phyloP scores from a whole-genome alignment of 1,284 basidiomycete genomes.

The Tilletia indica region DNA sequence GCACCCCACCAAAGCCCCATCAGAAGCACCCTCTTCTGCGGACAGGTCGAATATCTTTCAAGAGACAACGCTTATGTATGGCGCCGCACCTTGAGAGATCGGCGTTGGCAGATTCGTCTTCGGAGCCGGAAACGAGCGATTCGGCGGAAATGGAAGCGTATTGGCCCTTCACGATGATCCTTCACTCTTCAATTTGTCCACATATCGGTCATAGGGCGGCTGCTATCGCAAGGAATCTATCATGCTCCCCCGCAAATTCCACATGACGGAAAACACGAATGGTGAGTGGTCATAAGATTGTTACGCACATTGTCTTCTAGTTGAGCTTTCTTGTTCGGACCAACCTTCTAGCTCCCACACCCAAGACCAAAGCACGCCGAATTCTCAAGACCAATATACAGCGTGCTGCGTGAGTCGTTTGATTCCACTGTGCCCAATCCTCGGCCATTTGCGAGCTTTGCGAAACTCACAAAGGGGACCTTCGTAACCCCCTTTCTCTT shows the following conservation, averaged over 20 bases:
- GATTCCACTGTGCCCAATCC: not conserved
- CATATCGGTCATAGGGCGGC: constrained; percentile 77
- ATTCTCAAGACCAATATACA: constrained; percentile 53
- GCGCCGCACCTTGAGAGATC: constrained; percentile 85
- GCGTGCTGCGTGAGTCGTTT: constrained; percentile 35
- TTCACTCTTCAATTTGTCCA: constrained; percentile 62
- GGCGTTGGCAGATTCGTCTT: constrained; percentile 88
- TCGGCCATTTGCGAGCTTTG: too few species aligned
- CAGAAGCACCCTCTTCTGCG: constrained; percentile 26
- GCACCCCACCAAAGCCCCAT: constrained; percentile 35
- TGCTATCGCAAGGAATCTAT: constrained; percentile 90
- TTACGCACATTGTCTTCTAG: too few species aligned
- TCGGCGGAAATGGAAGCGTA: constrained; percentile 95
- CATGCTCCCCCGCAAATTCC: constrained; percentile 88
- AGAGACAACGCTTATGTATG: constrained; percentile 90
- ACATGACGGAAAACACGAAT: constrained; percentile 89
- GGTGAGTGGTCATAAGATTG: constrained; percentile 62
- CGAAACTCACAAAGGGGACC: not conserved
- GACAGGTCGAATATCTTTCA: constrained; percentile 62
- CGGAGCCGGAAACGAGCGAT: constrained; percentile 92
- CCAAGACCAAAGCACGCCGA: constrained; percentile 48
- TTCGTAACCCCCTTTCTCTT: not conserved
- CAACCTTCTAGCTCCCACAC: constrained; percentile 41
- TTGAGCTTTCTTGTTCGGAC: not conserved
- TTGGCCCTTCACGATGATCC: constrained; percentile 72